Evolutionary conservation across 345 rosid species (phyloP).

Genomic region (Sapria himalayana): DNA sequence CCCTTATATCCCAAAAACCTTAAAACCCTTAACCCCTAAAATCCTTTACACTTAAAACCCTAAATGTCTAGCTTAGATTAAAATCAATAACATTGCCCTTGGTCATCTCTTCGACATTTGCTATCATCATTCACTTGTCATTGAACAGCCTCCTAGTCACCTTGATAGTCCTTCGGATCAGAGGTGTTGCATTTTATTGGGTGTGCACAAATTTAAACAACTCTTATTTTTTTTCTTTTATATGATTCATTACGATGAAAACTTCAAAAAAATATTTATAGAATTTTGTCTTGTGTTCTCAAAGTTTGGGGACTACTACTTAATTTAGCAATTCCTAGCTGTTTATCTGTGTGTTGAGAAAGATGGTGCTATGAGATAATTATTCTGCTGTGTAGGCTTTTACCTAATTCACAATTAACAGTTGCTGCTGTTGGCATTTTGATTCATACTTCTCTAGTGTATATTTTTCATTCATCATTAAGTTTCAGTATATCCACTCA

Average conservation of each 20-base stretch:
- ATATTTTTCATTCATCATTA: constrained; percentile 29
- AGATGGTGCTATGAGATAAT: constrained; percentile 43
- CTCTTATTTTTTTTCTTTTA: constrained; percentile 14
- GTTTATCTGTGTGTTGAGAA: constrained; percentile 26
- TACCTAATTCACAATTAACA: constrained; percentile 18
- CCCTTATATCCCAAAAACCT: too few relatives aligned
- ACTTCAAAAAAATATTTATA: constrained; percentile 15
- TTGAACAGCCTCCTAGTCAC: constrained; percentile 14
- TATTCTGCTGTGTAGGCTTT: constrained; percentile 22
- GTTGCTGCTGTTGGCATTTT: constrained; percentile 30
- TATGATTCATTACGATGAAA: constrained; percentile 10
- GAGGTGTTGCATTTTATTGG: constrained; percentile 19
- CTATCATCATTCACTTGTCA: constrained; percentile 13
- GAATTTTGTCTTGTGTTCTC: constrained; percentile 17
- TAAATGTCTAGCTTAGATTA: constrained; percentile 21
- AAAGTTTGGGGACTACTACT: constrained; percentile 16
- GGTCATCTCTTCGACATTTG: constrained; percentile 9
- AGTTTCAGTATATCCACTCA: constrained; percentile 25
- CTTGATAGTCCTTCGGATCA: constrained; percentile 17
- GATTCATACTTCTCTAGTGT: constrained; percentile 23
- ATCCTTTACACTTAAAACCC: too few relatives aligned
- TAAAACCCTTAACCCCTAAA: too few relatives aligned
- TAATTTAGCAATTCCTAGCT: constrained; percentile 21
- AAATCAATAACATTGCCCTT: constrained; percentile 16
- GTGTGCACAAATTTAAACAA: constrained; percentile 19